These are phyloP conservation scores for Tolypocladium sp. DNA, from an alignment of 2,329 filamentous ascomycete genomes.

Conservation along the genomic window DNA sequence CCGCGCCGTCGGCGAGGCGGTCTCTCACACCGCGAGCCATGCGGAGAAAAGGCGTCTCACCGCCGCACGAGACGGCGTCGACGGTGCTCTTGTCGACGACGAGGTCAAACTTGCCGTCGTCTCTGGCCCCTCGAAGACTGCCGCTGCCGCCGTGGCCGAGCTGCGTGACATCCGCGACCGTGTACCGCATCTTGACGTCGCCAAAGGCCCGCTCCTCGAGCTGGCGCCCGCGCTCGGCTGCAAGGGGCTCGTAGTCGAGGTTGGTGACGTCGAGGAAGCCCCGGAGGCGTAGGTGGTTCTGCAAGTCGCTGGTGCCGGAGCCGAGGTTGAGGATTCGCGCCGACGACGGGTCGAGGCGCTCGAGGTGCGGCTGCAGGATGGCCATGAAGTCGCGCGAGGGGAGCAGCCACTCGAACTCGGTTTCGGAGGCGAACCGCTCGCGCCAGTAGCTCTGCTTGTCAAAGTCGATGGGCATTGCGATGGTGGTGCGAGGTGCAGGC, in stretches of 20 bases:
- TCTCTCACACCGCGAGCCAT: conserved; percentile 28
- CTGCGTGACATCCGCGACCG: conserved; percentile 34
- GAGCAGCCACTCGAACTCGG: conserved; percentile 38
- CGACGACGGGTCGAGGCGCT: conserved; percentile 11
- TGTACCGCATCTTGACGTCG: conserved; percentile 32
- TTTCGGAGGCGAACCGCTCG: conserved; percentile 33
- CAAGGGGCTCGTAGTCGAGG: conserved; percentile 40
- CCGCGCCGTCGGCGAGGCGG: conserved; percentile 23
- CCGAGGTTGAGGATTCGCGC: conserved; percentile 35
- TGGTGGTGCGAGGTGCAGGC: neutral
- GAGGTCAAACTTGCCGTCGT: conserved; percentile 24
- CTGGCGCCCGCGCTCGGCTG: conserved; percentile 30
- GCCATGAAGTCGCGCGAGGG: conserved; percentile 30
- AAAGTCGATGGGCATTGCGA: conserved; percentile 26
- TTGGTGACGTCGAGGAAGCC: conserved; percentile 37
- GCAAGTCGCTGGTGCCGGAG: conserved; percentile 40
- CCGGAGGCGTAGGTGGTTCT: conserved; percentile 32
- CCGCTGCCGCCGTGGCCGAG: conserved; percentile 11
- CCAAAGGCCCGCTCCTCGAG: conserved; percentile 32
- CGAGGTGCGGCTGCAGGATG: conserved; percentile 28
- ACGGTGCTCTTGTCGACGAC: conserved; percentile 40
- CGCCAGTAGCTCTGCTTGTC: conserved; percentile 43
- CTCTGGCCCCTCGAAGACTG: neutral
- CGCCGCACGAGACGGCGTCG: conserved; percentile 39
- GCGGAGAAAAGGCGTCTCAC: conserved; percentile 21